Percentiles rank a stretch among this genome's conserved stretches.
phyloP scores from a whole-genome alignment of 2,329 filamentous ascomycete species.

The Trichoderma afroharzianum region DNA sequence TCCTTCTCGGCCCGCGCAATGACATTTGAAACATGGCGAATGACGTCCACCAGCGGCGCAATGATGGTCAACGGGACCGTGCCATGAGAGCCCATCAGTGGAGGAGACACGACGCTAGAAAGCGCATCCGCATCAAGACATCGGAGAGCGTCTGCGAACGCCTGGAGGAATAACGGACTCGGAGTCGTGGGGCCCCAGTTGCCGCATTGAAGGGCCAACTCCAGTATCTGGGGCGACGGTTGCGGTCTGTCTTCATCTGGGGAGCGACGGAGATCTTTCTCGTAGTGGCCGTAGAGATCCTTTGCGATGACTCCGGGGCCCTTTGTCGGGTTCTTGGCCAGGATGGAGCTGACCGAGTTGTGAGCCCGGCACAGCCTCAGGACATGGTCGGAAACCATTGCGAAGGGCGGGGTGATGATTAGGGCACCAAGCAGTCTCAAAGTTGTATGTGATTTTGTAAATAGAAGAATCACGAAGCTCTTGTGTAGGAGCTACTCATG shows the following conservation, averaged over 20 bases:
- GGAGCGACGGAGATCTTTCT: conserved; percentile 19
- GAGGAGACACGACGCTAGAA: conserved; percentile 50
- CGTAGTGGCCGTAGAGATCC: conserved; percentile 45
- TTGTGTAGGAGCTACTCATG: background rate
- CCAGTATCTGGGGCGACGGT: conserved; percentile 36
- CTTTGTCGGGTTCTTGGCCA: conserved; percentile 52
- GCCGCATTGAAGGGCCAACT: conserved; percentile 58
- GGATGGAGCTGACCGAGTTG: conserved; percentile 54
- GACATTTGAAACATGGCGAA: conserved; percentile 70
- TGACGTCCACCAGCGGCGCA: conserved; percentile 55
- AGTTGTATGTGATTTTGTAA: background rate
- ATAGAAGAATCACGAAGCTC: background rate
- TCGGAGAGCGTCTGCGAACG: conserved; percentile 63
- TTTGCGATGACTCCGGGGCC: conserved; percentile 53
- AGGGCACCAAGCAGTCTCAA: background rate
- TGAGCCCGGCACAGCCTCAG: conserved; percentile 49
- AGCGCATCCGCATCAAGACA: conserved; percentile 50
- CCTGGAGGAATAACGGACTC: conserved; percentile 64
- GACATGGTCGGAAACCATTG: conserved; percentile 35
- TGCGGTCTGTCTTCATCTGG: conserved; percentile 25
- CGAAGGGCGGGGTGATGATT: background rate
- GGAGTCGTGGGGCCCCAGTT: conserved; percentile 63
- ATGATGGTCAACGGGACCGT: conserved; percentile 67
- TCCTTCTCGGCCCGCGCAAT: conserved; percentile 71
- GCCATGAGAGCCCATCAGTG: conserved; percentile 53